Base-by-base conservation (phyloP, 2,329 filamentous ascomycete genomes). In the Colletotrichum tropicicola region DNA sequence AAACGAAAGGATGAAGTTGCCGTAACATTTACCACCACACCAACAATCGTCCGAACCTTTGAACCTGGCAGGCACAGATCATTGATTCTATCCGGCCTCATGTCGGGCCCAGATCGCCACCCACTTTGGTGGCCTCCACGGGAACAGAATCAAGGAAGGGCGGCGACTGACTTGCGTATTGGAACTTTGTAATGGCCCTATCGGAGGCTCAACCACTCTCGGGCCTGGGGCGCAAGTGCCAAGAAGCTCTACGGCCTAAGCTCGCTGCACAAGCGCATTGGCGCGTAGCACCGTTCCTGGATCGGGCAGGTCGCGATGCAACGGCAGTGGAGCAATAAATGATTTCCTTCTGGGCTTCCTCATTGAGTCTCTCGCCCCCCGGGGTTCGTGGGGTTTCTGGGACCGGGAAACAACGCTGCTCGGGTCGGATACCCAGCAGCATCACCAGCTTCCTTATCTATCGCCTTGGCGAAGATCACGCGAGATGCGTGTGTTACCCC, bases 401-500 rank as follows among this genome's bases (percentile, higher is more conserved):
- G 32, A 53, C 39, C 37, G 28, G 27, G 47, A 25, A 21, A 64
- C 12, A 28, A 27, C 19, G 10, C 23, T 32, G 28, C 39, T 15
- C 43, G 28, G 32, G 30, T 19, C 9, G n/a, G n/a, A 15, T 7
- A 21, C 43, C 43, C 43, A 21, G 19, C 27, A 27, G 35, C 57
- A 44, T 45, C 49, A 12, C 17, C 57, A 65, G 17, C 57, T 65
- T 56, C 57, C 57, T 65, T 48, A 52, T 44, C 44, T 56, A 47
- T 62, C 44, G 28, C 17, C 62, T 61, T 62, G 62, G 57, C 62
- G 37, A 4, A n/a, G 23, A 45, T 59, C 39, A 59, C 54, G 54
- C 54, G 55, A 63, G 39, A 58, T 35, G 52, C 35, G 21, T 17
- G 3, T 28, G 32, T 25, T 28, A 15, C 35, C 21, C 17, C 25